A percentile compares a stretch with the other conserved stretches of the same genome.
Evolutionary conservation across 345 rosid genomes (phyloP).

Genomic region (Aquilaria malaccensis): DNA sequence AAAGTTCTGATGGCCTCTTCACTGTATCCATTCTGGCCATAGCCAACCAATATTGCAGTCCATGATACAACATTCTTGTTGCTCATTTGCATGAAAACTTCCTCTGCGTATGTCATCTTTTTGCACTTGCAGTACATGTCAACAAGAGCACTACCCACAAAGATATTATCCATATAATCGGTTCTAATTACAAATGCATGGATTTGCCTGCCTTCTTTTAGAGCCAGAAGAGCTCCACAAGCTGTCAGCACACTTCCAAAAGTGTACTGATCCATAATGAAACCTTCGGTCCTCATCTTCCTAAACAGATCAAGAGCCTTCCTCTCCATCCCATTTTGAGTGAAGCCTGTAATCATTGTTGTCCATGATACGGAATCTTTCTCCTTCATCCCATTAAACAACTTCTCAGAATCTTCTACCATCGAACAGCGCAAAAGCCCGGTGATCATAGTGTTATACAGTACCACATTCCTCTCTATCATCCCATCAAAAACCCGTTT

Average conservation of each 20-base stretch:
- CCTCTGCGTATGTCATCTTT: slow-evolving; percentile 47
- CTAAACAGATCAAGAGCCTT: slow-evolving; percentile 59
- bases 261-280: slow-evolving; percentile 74
- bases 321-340: slow-evolving; percentile 51
- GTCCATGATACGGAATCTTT: slow-evolving; percentile 86
- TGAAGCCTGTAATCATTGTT: slow-evolving; percentile 72
- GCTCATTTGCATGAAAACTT: slow-evolving; percentile 53
- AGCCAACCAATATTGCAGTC: slow-evolving; percentile 94
- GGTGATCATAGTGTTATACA: slow-evolving; percentile 65
- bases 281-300: slow-evolving; percentile 57
- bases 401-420: slow-evolving; percentile 45
- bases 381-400: slow-evolving; percentile 57
- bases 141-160: slow-evolving; percentile 84
- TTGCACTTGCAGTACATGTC: slow-evolving; percentile 95
- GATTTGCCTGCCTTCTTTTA: slow-evolving; percentile 62
- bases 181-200: slow-evolving; percentile 61
- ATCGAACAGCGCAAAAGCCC: slow-evolving; percentile 63
- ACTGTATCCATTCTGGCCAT: slow-evolving; percentile 71
- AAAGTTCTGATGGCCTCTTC: slow-evolving; percentile 73
- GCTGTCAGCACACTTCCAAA: slow-evolving; percentile 83
- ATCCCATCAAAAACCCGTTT: slow-evolving; percentile 46
- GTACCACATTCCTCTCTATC: slow-evolving; percentile 46
- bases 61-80: slow-evolving; percentile 81
- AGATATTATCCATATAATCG: slow-evolving; percentile 45
- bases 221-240: slow-evolving; percentile 54